Evolutionary conservation across 208 protist genomes (phyloP), one percentile per base, ranked within the genome.

Genomic region (Acanthamoeba healyi): DNA sequence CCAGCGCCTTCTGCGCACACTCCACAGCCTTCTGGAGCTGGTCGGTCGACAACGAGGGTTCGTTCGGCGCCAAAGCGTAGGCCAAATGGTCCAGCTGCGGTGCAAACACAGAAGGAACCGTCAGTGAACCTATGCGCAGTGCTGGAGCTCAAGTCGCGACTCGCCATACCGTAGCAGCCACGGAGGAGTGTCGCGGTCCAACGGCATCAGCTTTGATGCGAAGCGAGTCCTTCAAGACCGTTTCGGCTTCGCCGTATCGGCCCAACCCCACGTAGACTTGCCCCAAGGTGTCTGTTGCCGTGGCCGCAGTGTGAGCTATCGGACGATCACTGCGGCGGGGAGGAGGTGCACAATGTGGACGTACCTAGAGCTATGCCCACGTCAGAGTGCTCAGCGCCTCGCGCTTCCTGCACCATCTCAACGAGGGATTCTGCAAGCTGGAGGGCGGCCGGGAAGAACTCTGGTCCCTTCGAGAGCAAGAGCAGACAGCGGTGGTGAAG

Each of bases 401-500:
- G 32, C 4, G 40, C 70, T 19, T 79, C 70, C 19, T 44, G 70
- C 17, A 79, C 34, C 70, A 79, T 49, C 70, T 79, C 70, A 17
- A 79, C 70, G 34, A 79, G 70, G 36, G 70, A 32, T 3, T 79
- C 70, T 12, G 34, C 70, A 3, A 79, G 70, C 36, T 32, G 34
- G 24, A 79, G 70, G 38, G 70, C 40, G 15, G 70, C 38, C 24
- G 19, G 17, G 34, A 79, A 79, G 70, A 46, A 44, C 1, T 79
- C 70, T 14, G 70, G 36, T 6, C 70, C 70, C 34, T 79, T 79
- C 24, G 70, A 26, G 34, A 79, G 36, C 34, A 79, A 17, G 36
- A 79, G 70, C 70, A 46, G 40, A 24, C 70, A 88, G 22, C 79
- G 79, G 7, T 88, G 40, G 32, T 88, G 42, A 17, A 88, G 51